phyloP scores from a whole-genome alignment of 208 protist genomes.

The Strigomonas culicis region DNA sequence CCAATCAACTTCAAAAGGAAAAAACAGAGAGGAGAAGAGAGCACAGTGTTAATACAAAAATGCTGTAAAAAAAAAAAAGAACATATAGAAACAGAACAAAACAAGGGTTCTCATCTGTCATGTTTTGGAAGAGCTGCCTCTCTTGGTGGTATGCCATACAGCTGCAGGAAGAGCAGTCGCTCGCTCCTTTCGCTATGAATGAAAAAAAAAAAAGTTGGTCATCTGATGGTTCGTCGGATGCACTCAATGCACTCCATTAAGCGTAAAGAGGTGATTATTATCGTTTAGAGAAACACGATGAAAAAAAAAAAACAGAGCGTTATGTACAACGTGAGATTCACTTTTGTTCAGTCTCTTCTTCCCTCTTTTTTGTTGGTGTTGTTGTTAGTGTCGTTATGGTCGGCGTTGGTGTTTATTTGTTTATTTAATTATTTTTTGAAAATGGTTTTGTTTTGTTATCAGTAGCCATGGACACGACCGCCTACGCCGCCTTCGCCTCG shows the following conservation, averaged over 20 bases:
- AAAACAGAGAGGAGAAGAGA: constrained; percentile 21
- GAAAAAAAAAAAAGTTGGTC: constrained; percentile 9
- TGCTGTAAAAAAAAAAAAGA: constrained; percentile 12
- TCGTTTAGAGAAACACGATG: not conserved
- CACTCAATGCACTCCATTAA: no score
- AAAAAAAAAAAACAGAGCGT: constrained; percentile 16
- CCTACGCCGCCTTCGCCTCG: no score
- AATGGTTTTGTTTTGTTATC: not conserved
- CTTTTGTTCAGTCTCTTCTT: constrained; percentile 1
- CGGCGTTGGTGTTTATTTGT: not conserved
- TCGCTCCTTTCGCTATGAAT: not conserved
- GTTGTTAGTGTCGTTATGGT: not conserved
- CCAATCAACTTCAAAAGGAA: not conserved
- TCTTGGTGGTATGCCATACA: not conserved
- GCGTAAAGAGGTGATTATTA: constrained; percentile 7
- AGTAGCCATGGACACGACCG: no score
- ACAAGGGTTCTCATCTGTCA: not conserved
- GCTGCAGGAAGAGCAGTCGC: not conserved
- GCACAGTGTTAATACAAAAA: not conserved
- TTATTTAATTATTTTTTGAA: constrained; percentile 10
- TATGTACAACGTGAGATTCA: not conserved
- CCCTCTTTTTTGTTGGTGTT: not conserved
- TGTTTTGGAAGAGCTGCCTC: not conserved
- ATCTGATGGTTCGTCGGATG: no score
- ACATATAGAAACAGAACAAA: not conserved